A percentile compares a stretch with the other conserved stretches of the same genome.
Evolutionary conservation across 2,329 filamentous ascomycete species (phyloP).

Genomic region (Sporothrix brunneoviolacea): DNA sequence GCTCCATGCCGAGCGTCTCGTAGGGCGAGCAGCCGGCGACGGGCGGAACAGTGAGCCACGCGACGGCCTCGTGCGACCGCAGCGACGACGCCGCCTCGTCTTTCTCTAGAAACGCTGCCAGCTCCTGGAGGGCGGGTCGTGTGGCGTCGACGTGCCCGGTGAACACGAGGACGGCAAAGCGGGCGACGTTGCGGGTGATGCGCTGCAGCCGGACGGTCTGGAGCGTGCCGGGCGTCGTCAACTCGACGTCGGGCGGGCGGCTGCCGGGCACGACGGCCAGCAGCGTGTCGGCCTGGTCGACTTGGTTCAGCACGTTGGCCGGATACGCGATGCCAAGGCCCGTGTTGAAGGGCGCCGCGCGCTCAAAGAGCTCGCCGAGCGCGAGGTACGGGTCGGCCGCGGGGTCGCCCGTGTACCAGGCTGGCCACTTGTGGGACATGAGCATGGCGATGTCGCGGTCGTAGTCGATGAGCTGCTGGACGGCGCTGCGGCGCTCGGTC

Average conservation of each 20-base stretch:
- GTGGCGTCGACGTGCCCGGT: constrained; percentile 16
- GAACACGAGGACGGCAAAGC: constrained; percentile 38
- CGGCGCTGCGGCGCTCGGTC: constrained; percentile 30
- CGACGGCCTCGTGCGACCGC: constrained; percentile 26
- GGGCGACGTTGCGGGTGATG: constrained; percentile 35
- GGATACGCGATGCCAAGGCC: constrained; percentile 53
- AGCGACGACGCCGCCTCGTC: constrained; percentile 18
- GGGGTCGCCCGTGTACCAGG: constrained; percentile 28
- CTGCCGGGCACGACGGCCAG: constrained; percentile 31
- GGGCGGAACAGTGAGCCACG: constrained; percentile 39
- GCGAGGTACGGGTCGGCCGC: constrained; percentile 40
- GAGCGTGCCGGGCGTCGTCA: constrained; percentile 39
- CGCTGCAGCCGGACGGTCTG: constrained; percentile 36
- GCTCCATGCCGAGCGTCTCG: constrained; percentile 36
- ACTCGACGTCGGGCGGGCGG: constrained; percentile 38
- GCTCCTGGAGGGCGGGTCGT: constrained; percentile 12
- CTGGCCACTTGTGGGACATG: constrained; percentile 34
- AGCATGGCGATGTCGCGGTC: constrained; percentile 27
- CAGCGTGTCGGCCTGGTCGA: background rate
- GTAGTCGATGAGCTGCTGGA: constrained; percentile 33
- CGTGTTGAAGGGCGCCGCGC: constrained; percentile 55
- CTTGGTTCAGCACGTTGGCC: constrained; percentile 15
- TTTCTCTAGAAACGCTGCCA: constrained; percentile 14
- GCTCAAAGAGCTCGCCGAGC: constrained; percentile 49
- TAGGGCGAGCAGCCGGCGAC: constrained; percentile 37